Evolutionary conservation across 2,329 filamentous ascomycete species (phyloP).

Genomic region (Colletotrichum sp.): DNA sequence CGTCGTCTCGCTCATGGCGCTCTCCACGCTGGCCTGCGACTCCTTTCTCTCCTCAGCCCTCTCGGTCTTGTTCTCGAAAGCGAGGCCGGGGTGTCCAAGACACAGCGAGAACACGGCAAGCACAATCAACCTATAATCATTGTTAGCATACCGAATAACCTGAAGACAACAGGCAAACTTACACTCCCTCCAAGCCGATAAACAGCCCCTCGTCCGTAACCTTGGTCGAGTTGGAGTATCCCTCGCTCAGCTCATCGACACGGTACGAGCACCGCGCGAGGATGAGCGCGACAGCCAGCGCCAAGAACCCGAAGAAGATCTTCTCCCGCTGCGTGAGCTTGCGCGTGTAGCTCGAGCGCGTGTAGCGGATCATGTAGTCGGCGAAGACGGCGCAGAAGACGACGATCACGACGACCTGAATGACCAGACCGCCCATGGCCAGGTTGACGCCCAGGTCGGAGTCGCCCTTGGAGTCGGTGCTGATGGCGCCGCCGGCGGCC

Average conservation of each 20-base stretch:
- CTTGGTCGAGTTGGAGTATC: constrained; percentile 58
- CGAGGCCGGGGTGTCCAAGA: constrained; percentile 47
- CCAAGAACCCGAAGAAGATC: constrained; percentile 57
- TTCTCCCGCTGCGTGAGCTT: constrained; percentile 30
- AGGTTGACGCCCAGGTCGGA: constrained; percentile 46
- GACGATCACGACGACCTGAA: constrained; percentile 61
- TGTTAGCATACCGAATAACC: neutral
- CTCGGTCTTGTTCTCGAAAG: constrained; percentile 27
- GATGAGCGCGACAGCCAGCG: constrained; percentile 61
- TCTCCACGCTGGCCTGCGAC: constrained; percentile 2
- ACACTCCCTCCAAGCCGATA: constrained; percentile 59
- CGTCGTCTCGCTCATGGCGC: neutral
- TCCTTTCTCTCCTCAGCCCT: neutral
- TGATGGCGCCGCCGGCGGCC: constrained; percentile 59
- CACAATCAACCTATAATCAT: constrained; percentile 36
- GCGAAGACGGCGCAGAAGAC: constrained; percentile 53
- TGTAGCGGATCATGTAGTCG: constrained; percentile 52
- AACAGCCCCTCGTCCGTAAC: constrained; percentile 57
- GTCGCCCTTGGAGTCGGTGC: constrained; percentile 46
- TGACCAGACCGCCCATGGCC: constrained; percentile 55
- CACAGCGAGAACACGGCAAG: constrained; percentile 40
- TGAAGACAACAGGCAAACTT: neutral
- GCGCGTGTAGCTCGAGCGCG: constrained; percentile 2
- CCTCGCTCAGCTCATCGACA: constrained; percentile 67
- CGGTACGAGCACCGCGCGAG: constrained; percentile 67